Evolutionary conservation across 139 green algal genomes (phyloP), one percentile per base, ranked within the genome.

Genomic region (Yamagishiella unicocca): DNA sequence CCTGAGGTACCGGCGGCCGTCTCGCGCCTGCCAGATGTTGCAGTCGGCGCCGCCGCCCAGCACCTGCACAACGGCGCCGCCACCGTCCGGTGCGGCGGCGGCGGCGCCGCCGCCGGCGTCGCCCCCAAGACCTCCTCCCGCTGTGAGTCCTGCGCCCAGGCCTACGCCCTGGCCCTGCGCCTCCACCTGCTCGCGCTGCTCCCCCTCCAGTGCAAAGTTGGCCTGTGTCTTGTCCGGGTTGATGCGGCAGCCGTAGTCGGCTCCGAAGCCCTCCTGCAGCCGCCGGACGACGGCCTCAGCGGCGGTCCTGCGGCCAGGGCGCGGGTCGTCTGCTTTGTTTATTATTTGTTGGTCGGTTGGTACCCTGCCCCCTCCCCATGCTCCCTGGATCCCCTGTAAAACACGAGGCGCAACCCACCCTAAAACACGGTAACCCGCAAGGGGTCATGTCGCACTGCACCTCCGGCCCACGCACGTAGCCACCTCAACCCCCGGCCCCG

Each of bases 171-270:
- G 71, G 12, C 3, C 76, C 50, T 27, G 45, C 45, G 33, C 3
- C 45, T 62, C n/a, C 45, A 66, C 21, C 45, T 22, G 5, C 50
- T 35, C 46, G 35, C 68, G 1, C 71, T 37, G 71, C 73, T 7
- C 73, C 74, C 7, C 46, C 14, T 8, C 74, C 76, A 33, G 76
- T 46, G 40, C 5, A 73, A 97, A 98, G 87, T 93, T 98, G 54
- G 94, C 40, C 85, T 93, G 85, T 1, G 97, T 99, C 89, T 99
- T 99, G 40, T 62, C 68, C 4, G 94, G 85, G 91, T 99, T 98
- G 46, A 98, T 92, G n/a, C 12, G 12, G 27, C 93, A 91, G 74
- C 93, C 93, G 82, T 97, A 95, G 76, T 93, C 87, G 27, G 62
- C 19, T 43, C 24, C 74, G 31, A 99, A 97, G 25, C 96, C 96